phyloP scores from a whole-genome alignment of 1,284 basidiomycete species.

The Volvariella volvacea region DNA sequence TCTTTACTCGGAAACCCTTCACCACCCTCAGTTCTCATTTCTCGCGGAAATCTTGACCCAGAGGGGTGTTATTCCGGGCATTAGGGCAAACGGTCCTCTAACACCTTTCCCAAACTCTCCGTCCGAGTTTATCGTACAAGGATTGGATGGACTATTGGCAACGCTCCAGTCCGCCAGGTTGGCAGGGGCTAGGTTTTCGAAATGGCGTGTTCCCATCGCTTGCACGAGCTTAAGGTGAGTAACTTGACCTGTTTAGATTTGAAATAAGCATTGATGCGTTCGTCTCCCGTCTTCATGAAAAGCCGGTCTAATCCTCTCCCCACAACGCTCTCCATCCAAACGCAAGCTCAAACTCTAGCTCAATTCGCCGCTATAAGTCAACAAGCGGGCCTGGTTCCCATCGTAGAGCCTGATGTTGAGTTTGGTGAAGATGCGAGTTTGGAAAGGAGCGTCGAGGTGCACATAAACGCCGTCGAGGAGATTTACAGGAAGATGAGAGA shows the following conservation, averaged over 20 bases:
- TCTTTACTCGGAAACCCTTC: conserved; percentile 38
- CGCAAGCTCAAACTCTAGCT: conserved; percentile 37
- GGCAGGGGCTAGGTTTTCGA: conserved; percentile 43
- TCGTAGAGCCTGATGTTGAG: conserved; percentile 48
- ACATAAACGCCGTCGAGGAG: conserved; percentile 35
- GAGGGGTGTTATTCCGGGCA: conserved; percentile 42
- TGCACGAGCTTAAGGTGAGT: conserved; percentile 24
- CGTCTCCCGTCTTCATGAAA: no score
- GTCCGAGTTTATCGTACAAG: conserved; percentile 41
- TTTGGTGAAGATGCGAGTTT: conserved; percentile 41
- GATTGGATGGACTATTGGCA: conserved; percentile 38
- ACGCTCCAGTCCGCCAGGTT: conserved; percentile 34
- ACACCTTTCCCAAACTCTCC: conserved; percentile 37
- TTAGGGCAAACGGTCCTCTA: conserved; percentile 45
- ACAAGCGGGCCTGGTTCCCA: conserved; percentile 43
- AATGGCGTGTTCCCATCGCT: conserved; percentile 43
- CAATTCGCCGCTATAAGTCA: conserved; percentile 41
- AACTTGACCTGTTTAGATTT: no score
- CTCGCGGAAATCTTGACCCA: conserved; percentile 32
- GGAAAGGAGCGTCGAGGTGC: conserved; percentile 38
- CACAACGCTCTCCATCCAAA: conserved; percentile 31
- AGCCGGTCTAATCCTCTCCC: conserved; percentile 22
- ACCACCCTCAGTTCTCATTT: conserved; percentile 29
- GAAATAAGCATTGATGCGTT: no score
- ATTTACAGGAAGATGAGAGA: conserved; percentile 38